Percentiles rank a stretch among this genome's conserved stretches.
phyloP scores from a whole-genome alignment of 2,329 filamentous ascomycete species.

The Aotearoamyces nothofagi region DNA sequence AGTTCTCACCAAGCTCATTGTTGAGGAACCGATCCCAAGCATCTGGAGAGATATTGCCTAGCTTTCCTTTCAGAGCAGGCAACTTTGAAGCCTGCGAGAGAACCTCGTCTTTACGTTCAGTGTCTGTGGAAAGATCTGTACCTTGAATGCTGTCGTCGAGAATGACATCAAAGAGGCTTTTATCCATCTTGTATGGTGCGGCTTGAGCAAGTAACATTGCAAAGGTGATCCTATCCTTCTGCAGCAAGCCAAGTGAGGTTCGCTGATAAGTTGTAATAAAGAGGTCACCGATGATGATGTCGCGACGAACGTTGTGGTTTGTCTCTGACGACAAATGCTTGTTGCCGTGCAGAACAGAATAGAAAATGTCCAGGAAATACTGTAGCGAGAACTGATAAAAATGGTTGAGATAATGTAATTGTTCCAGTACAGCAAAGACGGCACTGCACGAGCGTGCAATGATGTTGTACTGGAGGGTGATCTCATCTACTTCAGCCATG shows the following conservation, averaged over 20 bases:
- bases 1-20: constrained; percentile 77
- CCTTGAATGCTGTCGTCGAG: constrained; percentile 66
- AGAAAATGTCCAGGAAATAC: constrained; percentile 97
- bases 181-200: constrained; percentile 93
- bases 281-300: constrained; percentile 80
- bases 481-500: constrained; percentile 94
- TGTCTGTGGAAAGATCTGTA: constrained; percentile 60
- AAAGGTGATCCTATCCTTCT: constrained; percentile 87
- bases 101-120: constrained; percentile 48
- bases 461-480: constrained; percentile 85
- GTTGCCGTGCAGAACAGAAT: constrained; percentile 73
- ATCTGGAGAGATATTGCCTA: constrained; percentile 43
- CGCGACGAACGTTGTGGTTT: constrained; percentile 65
- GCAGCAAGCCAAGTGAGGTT: constrained; percentile 82
- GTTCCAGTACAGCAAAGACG: constrained; percentile 91
- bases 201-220: constrained; percentile 93
- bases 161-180: constrained; percentile 70
- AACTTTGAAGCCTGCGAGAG: constrained; percentile 56
- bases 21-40: constrained; percentile 72
- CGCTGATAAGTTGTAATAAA: constrained; percentile 87
- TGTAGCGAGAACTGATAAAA: constrained; percentile 99
- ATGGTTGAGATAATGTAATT: constrained; percentile 95
- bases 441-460: constrained; percentile 93
- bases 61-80: constrained; percentile 54
- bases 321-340: constrained; percentile 54